A percentile compares a stretch with the other conserved stretches of the same genome.
These are phyloP conservation scores for Clavispora santaluciae DNA, from an alignment of 805 yeast genomes.

Conservation along the genomic window DNA sequence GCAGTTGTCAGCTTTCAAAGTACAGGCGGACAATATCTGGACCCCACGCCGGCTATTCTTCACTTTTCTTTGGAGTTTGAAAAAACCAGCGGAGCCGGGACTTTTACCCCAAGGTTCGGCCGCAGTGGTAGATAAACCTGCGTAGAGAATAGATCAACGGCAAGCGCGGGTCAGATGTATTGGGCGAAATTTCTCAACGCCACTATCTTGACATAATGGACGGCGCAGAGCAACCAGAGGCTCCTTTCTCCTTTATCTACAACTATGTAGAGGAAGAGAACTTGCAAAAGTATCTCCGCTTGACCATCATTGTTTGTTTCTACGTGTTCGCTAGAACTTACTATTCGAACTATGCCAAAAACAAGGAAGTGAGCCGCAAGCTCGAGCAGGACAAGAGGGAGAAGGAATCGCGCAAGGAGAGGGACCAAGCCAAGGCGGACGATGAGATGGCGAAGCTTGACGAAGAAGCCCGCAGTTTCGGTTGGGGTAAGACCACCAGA, in stretches of 20 bases:
- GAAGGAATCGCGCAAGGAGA: constrained; percentile 32
- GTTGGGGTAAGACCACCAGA: constrained; percentile 80
- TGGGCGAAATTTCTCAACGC: constrained; percentile 1
- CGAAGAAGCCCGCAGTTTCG: constrained; percentile 49
- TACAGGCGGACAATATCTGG: no score
- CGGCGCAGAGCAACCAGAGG: not conserved
- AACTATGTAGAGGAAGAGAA: constrained; percentile 36
- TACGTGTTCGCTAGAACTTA: constrained; percentile 56
- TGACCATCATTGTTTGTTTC: constrained; percentile 52
- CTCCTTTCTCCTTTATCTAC: constrained; percentile 25
- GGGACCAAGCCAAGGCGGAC: constrained; percentile 20
- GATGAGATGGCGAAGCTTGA: constrained; percentile 25
- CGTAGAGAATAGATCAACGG: constrained; percentile 1
- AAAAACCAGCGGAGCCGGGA: no score
- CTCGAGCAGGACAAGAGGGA: constrained; percentile 44
- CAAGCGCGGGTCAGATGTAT: not conserved
- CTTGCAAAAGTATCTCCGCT: constrained; percentile 41
- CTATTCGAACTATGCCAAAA: constrained; percentile 52
- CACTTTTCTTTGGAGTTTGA: no score
- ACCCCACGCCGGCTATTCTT: no score
- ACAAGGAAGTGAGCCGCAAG: constrained; percentile 46
- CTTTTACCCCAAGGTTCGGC: no score
- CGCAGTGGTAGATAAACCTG: no score
- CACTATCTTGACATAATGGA: not conserved
- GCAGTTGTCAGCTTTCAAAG: no score